Conservation (phyloP, 306 rosid genomes). For the Prunus davidiana region DNA sequence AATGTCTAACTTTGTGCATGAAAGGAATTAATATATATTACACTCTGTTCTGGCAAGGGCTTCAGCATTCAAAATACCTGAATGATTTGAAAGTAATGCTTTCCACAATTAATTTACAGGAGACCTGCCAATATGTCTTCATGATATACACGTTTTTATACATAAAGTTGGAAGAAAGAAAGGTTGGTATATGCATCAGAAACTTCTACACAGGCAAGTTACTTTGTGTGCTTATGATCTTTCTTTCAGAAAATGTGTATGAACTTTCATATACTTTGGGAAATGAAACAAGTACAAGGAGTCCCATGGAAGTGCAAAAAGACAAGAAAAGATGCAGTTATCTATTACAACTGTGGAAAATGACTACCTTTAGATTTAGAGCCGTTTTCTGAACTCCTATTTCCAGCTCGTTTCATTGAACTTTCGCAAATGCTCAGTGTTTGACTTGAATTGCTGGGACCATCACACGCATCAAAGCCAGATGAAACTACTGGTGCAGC, state of each 20-base stretch:
- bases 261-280: background rate
- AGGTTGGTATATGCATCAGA: background rate
- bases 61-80: too few relatives aligned
- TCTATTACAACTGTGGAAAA: background rate
- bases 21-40: background rate
- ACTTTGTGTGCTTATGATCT: background rate
- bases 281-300: background rate
- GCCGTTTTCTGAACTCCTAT: conserved; percentile 52
- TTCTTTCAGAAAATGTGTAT: background rate
- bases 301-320: too few relatives aligned
- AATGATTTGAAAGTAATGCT: background rate
- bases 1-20: too few relatives aligned
- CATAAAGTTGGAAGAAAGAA: background rate
- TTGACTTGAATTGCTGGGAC: conserved; percentile 80
- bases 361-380: conserved; percentile 64
- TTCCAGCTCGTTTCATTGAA: conserved; percentile 73
- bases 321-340: background rate
- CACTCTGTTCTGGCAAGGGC: too few relatives aligned
- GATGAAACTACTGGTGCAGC: conserved; percentile 85
- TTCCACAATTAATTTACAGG: background rate
- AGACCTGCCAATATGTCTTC: background rate
- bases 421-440: conserved; percentile 55
- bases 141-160: background rate
- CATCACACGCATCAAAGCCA: conserved; percentile 83
- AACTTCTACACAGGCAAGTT: background rate